phyloP scores from a whole-genome alignment of 768 basidiomycete genomes.

The Collybiopsis confluens region DNA sequence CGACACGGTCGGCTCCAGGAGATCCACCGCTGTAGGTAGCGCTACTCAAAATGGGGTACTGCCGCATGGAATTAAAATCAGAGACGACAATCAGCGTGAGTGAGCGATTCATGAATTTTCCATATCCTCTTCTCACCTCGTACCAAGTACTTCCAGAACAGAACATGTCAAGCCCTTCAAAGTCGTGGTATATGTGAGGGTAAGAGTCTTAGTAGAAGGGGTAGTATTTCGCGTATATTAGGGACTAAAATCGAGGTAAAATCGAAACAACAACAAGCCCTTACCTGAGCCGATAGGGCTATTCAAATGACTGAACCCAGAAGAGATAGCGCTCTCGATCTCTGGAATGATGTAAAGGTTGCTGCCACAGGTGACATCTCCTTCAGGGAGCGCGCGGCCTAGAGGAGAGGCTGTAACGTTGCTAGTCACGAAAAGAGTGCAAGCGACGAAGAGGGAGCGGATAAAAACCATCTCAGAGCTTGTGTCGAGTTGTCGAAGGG shows the following conservation, averaged over 20 bases:
- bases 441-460: background rate
- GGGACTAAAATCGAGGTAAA: background rate
- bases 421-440: background rate
- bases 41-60: conserved; percentile 19
- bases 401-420: no score
- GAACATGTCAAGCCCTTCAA: conserved; percentile 16
- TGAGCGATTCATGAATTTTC: no score
- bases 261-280: background rate
- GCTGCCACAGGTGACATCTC: conserved; percentile 18
- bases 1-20: conserved; percentile 21
- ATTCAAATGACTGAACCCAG: conserved; percentile 12
- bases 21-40: conserved; percentile 17
- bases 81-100: no score
- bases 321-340: conserved; percentile 13
- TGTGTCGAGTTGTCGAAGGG: no score
- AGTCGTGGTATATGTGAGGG: conserved; percentile 18
- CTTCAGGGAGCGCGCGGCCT: conserved; percentile 17
- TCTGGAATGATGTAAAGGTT: conserved; percentile 14
- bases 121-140: conserved; percentile 10
- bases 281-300: conserved; percentile 13
- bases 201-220: conserved; percentile 19
- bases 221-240: background rate
- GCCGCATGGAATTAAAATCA: no score
- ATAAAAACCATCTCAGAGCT: background rate
- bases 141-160: conserved; percentile 14